Base-by-base conservation (phyloP, 495 filamentous ascomycete species). In the Pyronema domesticum region DNA sequence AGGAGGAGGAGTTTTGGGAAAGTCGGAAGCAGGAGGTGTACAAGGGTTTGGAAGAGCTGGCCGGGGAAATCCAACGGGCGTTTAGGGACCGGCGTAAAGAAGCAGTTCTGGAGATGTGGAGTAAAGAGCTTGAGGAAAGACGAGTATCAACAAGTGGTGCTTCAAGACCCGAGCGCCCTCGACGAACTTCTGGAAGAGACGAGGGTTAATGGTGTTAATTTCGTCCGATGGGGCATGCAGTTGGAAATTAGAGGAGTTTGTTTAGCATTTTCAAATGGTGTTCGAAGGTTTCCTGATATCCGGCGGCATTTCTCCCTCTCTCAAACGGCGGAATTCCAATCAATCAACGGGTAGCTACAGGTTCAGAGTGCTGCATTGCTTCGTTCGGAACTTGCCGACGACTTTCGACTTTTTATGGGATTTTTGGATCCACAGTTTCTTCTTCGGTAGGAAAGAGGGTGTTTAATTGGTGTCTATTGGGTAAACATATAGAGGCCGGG, bases 1-100 rank as follows among this genome's bases (percentile, higher is more conserved):
- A 64, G 34, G 62, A 64, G 42, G 61, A 65, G 44, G 53, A 57
- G 39, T 68, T 65, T n/a, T 76, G 74, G 35, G 62, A 65, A 43
- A 45, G 9, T 6, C 55, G 63, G 60, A 65, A 65, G 43, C 52
- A 37, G 7, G 62, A 65, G 34, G 53, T 65, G 48, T 65, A 65
- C 54, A 54, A 57, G 30, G 63, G 52, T 8, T 55, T 65, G 46
- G 54, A 51, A 50, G 46, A 51, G 13, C 39, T 65, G 44, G 55
- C 54, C 14, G 59, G n/a, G 11, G 62, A 64, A 17, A 64, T 64
- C 47, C 15, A 53, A 42, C 59, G 57, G 36, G 60, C 62, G 13
- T 43, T 64, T 37, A 60, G 62, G 36, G 62, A 64, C 37, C 56
- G 62, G 23, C 55, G 50, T 14, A 64, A 64, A 30, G 62, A 64